These are phyloP conservation scores for Dendryphion nanum DNA, from an alignment of 2,329 filamentous ascomycete genomes.

Conservation along the genomic window DNA sequence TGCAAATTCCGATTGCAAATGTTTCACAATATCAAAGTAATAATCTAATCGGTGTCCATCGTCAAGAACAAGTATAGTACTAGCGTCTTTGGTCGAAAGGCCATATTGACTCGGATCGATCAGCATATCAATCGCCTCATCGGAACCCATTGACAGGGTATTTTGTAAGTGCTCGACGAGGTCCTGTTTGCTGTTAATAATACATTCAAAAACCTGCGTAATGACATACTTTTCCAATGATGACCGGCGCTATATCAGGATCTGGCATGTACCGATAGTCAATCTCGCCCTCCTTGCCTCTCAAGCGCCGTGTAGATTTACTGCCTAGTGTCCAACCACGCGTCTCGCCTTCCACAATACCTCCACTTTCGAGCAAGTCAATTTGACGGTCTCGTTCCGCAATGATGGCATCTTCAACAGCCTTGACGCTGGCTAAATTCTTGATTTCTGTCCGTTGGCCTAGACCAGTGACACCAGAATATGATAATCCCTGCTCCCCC, in stretches of 20 bases:
- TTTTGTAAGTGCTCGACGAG: slow-evolving; percentile 63
- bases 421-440: slow-evolving; percentile 91
- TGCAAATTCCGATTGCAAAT: slow-evolving; percentile 22
- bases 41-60: slow-evolving; percentile 79
- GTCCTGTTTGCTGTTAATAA: slow-evolving; percentile 41
- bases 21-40: slow-evolving; percentile 64
- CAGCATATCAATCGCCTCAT: slow-evolving; percentile 65
- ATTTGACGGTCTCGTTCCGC: slow-evolving; percentile 92
- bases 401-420: slow-evolving; percentile 90
- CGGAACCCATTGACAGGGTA: slow-evolving; percentile 70
- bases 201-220: not conserved
- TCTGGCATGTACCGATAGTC: slow-evolving; percentile 99
- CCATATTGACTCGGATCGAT: slow-evolving; percentile 58
- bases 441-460: slow-evolving; percentile 96
- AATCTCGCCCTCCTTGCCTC: slow-evolving; percentile 94
- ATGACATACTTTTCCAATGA: slow-evolving; percentile 58
- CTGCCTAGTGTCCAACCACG: slow-evolving; percentile 87
- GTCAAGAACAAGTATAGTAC: slow-evolving; percentile 74
- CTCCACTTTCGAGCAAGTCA: slow-evolving; percentile 70
- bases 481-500: slow-evolving; percentile 43
- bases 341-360: slow-evolving; percentile 78
- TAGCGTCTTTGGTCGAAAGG: slow-evolving; percentile 77
- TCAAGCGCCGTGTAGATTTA: slow-evolving; percentile 74
- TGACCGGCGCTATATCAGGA: slow-evolving; percentile 78
- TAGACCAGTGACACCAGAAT: slow-evolving; percentile 60